Base-by-base conservation (phyloP, 139 green algal species). In the Deuterostichococcus epilithicus region DNA sequence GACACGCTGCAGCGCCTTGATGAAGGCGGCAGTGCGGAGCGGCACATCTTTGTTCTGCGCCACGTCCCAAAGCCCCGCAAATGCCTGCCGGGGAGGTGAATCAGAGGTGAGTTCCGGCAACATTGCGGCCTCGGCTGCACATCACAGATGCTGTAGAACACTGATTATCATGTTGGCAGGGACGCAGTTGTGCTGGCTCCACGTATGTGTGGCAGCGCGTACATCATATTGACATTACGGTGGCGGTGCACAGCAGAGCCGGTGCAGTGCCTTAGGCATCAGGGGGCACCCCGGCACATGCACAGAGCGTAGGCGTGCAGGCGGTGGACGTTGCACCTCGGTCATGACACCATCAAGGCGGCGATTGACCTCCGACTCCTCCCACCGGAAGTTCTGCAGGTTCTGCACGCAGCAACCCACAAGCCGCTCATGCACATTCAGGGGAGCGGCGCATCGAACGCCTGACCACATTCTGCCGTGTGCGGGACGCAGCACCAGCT, bases 1-100 rank as follows among this genome's bases (percentile, higher is more conserved):
- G 6, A 97, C 93, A 18, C 88, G 79, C 84, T 94, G 85, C 81
- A 97, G 76, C 8, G 93, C 93, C 80, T 89, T 87, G 18, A 96
- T 83, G 79, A 97, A 97, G 0, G 93, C 92, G 5, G 89, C 86
- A 0, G 90, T 93, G 33, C 93, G 85, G 72, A 97, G 85, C 3
- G 92, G 88, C 44, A 96, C 76, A 0, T 79, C 74, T 73, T 88
- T 88, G 42, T 90, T 77, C 30, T 76, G 60, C 68, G 86, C 73
- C 30, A 89, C 85, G 4, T 81, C 68, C 83, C 80, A 85, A 23
- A 85, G 32, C 15, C 35, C 37, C 34, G 44, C 59, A 37, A 86
- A 86, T 1, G 78, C 74, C 34, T 63, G 76, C 18, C n/a, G n/a
- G n/a, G n/a, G n/a, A n/a, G n/a, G n/a, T n/a, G 32, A 18, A 6